A percentile compares a stretch with the other conserved stretches of the same genome.
Conservation (phyloP, 78 protist species). For the Dictyostelium purpureum region DNA sequence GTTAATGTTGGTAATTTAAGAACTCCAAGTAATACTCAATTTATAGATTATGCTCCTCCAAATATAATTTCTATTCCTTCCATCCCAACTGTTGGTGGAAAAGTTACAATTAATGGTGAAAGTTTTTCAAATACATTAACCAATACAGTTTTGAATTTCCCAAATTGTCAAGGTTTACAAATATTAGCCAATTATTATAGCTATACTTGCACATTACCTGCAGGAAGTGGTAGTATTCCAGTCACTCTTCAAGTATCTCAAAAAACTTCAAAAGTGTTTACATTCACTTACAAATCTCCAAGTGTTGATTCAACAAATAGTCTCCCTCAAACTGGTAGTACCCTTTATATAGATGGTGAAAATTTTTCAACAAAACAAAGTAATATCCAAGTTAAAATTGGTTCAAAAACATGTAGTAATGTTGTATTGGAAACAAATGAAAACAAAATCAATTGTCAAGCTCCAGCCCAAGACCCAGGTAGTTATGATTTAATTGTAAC, state of each 20-base stretch:
- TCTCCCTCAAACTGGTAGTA: slow-evolving; percentile 22
- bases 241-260: neutral
- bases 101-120: neutral
- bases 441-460: neutral
- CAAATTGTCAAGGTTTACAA: neutral
- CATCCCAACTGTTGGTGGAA: slow-evolving; percentile 23
- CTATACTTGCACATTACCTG: neutral
- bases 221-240: neutral
- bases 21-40: slow-evolving; percentile 12
- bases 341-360: neutral
- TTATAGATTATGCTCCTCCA: neutral
- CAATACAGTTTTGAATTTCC: neutral
- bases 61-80: neutral
- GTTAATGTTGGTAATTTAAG: neutral
- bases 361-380: neutral
- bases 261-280: neutral
- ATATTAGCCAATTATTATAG: neutral
- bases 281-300: neutral
- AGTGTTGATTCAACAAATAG: neutral
- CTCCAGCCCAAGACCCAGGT: neutral
- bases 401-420: neutral
- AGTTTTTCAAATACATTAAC: neutral
- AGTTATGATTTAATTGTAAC: neutral
- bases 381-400: neutral
- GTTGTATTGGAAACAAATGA: neutral